Evolutionary conservation across 257 asterid species (phyloP), one percentile per base, ranked within the genome.

Genomic region (Linaria vulgaris): DNA sequence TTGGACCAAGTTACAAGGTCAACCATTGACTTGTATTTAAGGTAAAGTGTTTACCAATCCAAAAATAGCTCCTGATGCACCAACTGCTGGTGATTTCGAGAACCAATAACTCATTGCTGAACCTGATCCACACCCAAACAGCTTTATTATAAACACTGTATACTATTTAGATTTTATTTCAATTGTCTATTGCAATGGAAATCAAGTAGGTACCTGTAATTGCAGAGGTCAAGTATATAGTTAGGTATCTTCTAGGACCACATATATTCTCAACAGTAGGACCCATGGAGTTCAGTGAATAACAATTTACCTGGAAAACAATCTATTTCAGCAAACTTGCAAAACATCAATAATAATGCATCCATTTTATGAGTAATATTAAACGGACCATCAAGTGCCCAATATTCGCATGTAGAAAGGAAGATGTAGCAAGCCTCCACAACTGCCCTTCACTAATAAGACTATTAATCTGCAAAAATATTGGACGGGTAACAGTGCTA

Each of bases 31-130:
- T 65, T n/a, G 53, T 20, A 44, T 69, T 27, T 39, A 44, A 53
- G 57, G 63, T 50, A 45, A 76, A 69, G 67, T 63, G 66, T 78
- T 83, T 76, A 91, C 98, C 77, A 91, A 71, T 80, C 98, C 96
- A 69, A 81, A 91, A 51, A 88, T 86, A 69, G 98, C 98, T 65
- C 98, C 95, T 0, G 95, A 86, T 71, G 98, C 95, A 57, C 96
- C 98, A 61, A 88, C 95, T n/a, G 98, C 85, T 57, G 98, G 86
- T 68, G 85, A 78, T 76, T 77, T 86, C 65, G 79, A 78, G 66
- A 86, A 74, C 85, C 83, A 74, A 78, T 91, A 88, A 69, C 96
- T 91, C 91, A 76, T 74, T 60, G 86, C 74, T 54, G 94, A 77
- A 83, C 96, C 96, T 91, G 83, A 78, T 69, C 39, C 67, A 64